These are phyloP conservation scores for Isochrysis galbana DNA, from an alignment of 78 protist species.

Conservation along the genomic window DNA sequence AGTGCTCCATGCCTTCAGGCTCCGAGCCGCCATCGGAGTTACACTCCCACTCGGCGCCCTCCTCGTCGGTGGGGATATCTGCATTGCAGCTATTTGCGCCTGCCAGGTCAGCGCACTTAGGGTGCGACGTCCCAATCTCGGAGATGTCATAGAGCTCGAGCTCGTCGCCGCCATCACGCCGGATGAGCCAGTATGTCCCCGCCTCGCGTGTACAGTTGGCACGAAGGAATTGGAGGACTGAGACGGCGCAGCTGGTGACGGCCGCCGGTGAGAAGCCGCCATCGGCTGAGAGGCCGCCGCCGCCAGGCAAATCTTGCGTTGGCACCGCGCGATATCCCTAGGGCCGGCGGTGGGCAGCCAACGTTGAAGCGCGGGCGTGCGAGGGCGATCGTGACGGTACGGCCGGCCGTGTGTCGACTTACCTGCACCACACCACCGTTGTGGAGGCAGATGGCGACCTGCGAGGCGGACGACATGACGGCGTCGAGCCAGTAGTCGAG, in stretches of 20 bases:
- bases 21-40: no score
- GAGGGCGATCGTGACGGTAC: no score
- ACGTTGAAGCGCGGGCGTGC: no score
- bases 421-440: background rate
- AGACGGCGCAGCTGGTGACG: background rate
- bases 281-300: background rate
- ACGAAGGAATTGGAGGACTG: constrained; percentile 11
- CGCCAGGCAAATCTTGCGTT: background rate
- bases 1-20: no score
- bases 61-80: no score
- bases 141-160: background rate
- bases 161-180: background rate
- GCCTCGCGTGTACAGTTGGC: constrained; percentile 8
- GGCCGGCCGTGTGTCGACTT: no score
- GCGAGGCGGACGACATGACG: background rate
- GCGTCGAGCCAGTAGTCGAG: constrained; percentile 10
- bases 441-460: background rate
- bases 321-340: background rate
- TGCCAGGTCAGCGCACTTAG: no score
- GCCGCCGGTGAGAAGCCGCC: background rate
- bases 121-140: no score
- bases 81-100: no score
- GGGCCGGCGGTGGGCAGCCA: no score
- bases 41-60: no score
- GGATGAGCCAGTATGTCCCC: background rate